These are phyloP conservation scores for Cladophialophora yegresii DNA, from an alignment of 2,329 filamentous ascomycete genomes.

Conservation along the genomic window DNA sequence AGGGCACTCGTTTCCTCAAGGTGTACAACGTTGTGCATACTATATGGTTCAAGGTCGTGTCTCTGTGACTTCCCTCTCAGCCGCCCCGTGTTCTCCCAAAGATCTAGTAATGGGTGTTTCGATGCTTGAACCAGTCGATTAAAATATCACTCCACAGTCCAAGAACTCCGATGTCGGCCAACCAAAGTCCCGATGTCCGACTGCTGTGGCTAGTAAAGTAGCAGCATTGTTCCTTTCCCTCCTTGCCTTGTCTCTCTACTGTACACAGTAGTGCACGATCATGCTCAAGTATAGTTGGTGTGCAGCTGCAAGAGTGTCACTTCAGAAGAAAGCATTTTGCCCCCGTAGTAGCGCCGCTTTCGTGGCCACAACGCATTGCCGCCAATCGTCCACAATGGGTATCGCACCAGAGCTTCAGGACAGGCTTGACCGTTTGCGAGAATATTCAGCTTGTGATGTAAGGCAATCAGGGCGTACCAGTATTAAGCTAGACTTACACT, in stretches of 20 bases:
- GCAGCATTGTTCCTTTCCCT: neutral
- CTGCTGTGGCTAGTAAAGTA: neutral
- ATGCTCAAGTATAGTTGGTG: neutral
- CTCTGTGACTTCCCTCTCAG: neutral
- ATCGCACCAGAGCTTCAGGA: slow-evolving; percentile 38
- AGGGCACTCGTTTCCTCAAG: neutral
- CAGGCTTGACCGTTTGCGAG: slow-evolving; percentile 39
- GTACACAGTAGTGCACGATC: neutral
- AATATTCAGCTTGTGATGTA: slow-evolving; percentile 51
- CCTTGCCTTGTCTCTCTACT: neutral
- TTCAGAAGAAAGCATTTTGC: neutral
- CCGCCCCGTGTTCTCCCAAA: neutral
- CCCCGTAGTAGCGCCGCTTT: neutral
- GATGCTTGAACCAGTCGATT: neutral
- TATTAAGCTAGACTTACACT: slow-evolving; percentile 1
- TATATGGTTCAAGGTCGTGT: neutral
- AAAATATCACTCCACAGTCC: neutral
- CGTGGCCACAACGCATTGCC: neutral
- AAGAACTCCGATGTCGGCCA: neutral
- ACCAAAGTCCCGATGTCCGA: neutral
- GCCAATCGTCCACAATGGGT: neutral
- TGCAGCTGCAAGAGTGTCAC: neutral
- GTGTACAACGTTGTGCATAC: neutral
- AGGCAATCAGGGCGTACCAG: neutral
- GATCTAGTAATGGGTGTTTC: neutral